These are phyloP conservation scores for Amniculicola lignicola DNA, from an alignment of 495 filamentous ascomycete genomes.

Conservation along the genomic window DNA sequence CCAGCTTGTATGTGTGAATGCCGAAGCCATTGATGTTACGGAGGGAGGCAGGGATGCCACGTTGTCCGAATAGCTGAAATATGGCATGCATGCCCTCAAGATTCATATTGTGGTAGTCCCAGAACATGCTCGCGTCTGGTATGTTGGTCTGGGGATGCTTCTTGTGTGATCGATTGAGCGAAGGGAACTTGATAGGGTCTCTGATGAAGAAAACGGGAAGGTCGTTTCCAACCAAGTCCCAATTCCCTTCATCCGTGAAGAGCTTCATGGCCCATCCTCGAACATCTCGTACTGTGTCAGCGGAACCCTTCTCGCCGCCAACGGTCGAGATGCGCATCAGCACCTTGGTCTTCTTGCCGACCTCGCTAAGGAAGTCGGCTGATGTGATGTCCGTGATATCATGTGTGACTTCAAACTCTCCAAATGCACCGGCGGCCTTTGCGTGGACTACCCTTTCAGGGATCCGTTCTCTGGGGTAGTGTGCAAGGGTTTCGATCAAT, in stretches of 20 bases:
- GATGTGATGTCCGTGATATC: slow-evolving; percentile 28
- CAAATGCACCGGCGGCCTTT: slow-evolving; percentile 30
- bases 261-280: slow-evolving; percentile 31
- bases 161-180: slow-evolving; percentile 54
- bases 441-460: slow-evolving; percentile 32
- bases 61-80: slow-evolving; percentile 31
- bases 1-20: slow-evolving; percentile 30
- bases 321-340: slow-evolving; percentile 27
- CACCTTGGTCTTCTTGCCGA: slow-evolving; percentile 31
- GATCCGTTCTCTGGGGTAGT: slow-evolving; percentile 30
- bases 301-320: slow-evolving; percentile 18
- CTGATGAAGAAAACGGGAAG: slow-evolving; percentile 53
- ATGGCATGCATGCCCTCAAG: slow-evolving; percentile 28
- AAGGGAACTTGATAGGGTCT: slow-evolving; percentile 56
- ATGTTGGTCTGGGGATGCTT: slow-evolving; percentile 46
- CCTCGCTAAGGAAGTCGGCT: slow-evolving; percentile 14
- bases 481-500: slow-evolving; percentile 30
- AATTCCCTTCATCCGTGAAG: slow-evolving; percentile 31
- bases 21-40: slow-evolving; percentile 26
- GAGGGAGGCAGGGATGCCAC: slow-evolving; percentile 24
- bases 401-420: slow-evolving; percentile 28
- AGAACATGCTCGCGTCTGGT: slow-evolving; percentile 31
- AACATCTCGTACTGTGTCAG: slow-evolving; percentile 28
- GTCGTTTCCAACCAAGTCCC: slow-evolving; percentile 32
- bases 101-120: slow-evolving; percentile 29